Base-by-base conservation (phyloP, 169 alveolate species). In the Plasmodium malariae region DNA sequence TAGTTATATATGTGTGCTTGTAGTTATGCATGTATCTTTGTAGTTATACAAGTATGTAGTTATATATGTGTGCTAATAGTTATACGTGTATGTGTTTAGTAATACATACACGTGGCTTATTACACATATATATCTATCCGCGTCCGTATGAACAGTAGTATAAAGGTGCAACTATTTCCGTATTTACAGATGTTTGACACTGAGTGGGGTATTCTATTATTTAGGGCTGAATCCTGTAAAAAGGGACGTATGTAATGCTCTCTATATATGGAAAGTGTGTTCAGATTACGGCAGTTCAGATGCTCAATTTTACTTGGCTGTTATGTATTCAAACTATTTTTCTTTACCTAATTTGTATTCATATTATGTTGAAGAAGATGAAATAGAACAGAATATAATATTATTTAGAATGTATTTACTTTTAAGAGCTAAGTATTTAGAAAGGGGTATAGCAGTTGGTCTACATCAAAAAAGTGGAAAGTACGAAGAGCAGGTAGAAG, bases 251-350 rank as follows among this genome's bases (percentile, higher is more conserved):
- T 3, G 55, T n/a, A 80, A 65, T 54, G 90, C 90, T 3, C 49
- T 80, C 36, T 65, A 80, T 30, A 67, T 67, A 80, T 80, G 90
- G 90, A 80, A 80, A 40, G 83, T 80, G 51, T 48, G 90, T 40
- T 43, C 90, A 21, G 83, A 80, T 55, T 80, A 80, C 17, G 90
- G 90, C 0, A 80, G 90, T 55, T 37, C 90, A 3, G 83, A 80
- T 80, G 90, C 90, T n/a, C 90, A 80, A 24, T 80, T 80, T 57
- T 65, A 80, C 40, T 59, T 80, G 14, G 90, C 71, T 2, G 65
- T 80, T 6, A 80, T 80, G 90, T 80, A 80, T 45, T 80, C 90
- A 1, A 80, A 80, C 36, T 80, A 80, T 62, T 80, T 80, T 59
- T 80, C 90, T 9, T 24, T 80, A 21, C 90, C 90, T 3, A 80